These are phyloP conservation scores for Neoboletus subvelutipes DNA, from an alignment of 768 basidiomycete species.

Conservation along the genomic window DNA sequence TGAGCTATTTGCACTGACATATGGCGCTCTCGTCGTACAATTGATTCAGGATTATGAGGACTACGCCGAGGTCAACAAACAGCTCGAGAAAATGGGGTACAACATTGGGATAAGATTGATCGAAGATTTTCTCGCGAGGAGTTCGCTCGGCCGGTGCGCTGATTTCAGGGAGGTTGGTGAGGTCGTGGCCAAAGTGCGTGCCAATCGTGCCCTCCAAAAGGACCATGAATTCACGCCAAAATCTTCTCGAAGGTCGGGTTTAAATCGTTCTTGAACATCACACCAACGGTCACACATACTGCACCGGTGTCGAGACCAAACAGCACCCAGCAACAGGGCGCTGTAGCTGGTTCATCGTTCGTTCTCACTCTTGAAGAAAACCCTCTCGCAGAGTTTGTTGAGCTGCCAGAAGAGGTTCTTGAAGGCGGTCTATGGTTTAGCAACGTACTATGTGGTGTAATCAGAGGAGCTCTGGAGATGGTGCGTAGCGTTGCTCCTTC, in stretches of 20 bases:
- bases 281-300: slow-evolving; percentile 75
- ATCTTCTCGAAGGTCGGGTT: slow-evolving; percentile 76
- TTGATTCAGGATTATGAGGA: slow-evolving; percentile 99
- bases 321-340: slow-evolving; percentile 41
- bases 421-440: slow-evolving; percentile 97
- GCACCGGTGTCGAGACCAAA: slow-evolving; percentile 51
- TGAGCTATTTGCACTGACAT: slow-evolving; percentile 95
- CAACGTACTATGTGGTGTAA: slow-evolving; percentile 92
- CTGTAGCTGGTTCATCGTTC: slow-evolving; percentile 59
- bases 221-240: not conserved
- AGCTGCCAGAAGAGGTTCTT: slow-evolving; percentile 88
- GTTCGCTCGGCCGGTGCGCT: slow-evolving; percentile 84
- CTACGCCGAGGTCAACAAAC: slow-evolving; percentile 91
- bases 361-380: slow-evolving; percentile 92
- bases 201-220: not conserved
- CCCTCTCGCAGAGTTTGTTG: slow-evolving; percentile 94
- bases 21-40: slow-evolving; percentile 97
- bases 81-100: slow-evolving; percentile 99
- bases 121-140: slow-evolving; percentile 95
- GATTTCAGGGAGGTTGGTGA: slow-evolving; percentile 96
- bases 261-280: slow-evolving; percentile 94
- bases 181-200: slow-evolving; percentile 84
- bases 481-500: slow-evolving; percentile 42
- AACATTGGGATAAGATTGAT: slow-evolving; percentile 96
- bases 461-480: slow-evolving; percentile 95